Percentiles rank a stretch among this genome's conserved stretches.
Evolutionary conservation across 2,329 filamentous ascomycete species (phyloP).

Genomic region (Parafenestella ontariensis): DNA sequence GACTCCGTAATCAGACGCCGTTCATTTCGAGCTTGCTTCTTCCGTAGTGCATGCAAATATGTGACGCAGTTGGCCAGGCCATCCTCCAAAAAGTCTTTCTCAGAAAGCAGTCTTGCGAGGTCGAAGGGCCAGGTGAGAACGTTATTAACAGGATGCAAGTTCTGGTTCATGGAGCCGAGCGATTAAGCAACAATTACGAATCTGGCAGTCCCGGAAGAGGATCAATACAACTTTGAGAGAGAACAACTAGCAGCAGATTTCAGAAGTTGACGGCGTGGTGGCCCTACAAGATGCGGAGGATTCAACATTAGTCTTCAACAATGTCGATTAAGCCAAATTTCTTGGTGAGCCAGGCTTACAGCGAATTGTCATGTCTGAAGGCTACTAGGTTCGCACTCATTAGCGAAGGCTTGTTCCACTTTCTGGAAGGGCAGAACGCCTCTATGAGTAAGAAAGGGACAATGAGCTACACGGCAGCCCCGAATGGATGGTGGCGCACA

Average conservation of each 20-base stretch:
- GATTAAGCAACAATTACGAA: not conserved
- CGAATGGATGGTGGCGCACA: not conserved
- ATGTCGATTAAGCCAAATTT: not conserved
- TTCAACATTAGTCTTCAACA: not conserved
- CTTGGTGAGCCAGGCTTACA: not conserved
- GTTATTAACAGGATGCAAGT: not conserved
- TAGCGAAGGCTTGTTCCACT: not conserved
- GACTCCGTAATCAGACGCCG: slow-evolving; percentile 22
- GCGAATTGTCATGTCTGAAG: not conserved
- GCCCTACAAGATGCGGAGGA: not conserved
- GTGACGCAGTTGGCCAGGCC: slow-evolving; percentile 41
- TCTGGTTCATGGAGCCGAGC: not conserved
- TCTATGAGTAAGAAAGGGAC: not conserved
- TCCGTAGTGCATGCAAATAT: slow-evolving; percentile 41
- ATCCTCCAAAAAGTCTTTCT: slow-evolving; percentile 35
- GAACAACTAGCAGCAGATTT: not conserved
- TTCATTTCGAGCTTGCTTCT: slow-evolving; percentile 38
- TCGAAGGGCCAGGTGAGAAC: not conserved
- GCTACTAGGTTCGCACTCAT: not conserved
- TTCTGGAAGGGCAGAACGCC: not conserved
- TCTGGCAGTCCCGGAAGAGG: not conserved
- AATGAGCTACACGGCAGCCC: not conserved
- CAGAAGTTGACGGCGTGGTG: not conserved
- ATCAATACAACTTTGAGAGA: not conserved
- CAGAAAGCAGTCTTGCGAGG: slow-evolving; percentile 23